Base-by-base conservation (phyloP, 495 filamentous ascomycete genomes). In the Neurospora sp. region DNA sequence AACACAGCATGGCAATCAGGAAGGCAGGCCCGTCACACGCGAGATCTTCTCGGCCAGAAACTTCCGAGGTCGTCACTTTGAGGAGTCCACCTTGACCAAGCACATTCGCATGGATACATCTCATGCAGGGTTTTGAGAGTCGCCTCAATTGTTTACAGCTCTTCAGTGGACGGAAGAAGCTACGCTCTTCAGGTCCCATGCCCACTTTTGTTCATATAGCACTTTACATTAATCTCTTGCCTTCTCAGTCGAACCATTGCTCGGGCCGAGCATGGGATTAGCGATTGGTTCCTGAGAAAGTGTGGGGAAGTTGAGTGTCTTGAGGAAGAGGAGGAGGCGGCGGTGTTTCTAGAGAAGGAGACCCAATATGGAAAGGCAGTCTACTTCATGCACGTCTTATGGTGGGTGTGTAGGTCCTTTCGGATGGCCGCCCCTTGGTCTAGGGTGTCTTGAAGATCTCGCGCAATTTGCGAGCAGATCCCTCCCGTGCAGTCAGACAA, bases 11-110 rank as follows among this genome's bases (percentile, higher is more conserved):
- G 40, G 82, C 79, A 84, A 85, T 85, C 80, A 82, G 83, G 83
- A 85, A 85, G 74, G 75, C 76, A 85, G 84, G 84, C 77, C 83
- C 84, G 83, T 76, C 69, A 75, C 73, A 74, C 75, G 78, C 81
- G 76, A 75, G 79, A 75, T 71, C 53, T 65, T 68, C 80, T 84
- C 84, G 84, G 83, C 79, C 82, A 76, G 74, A 75, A 80, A 75
- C 74, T 77, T 86, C 83, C 84, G 84, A 82, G 77, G 76, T 65
- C 31, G 3, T 35, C 27, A 18, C 53, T 65, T 35, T 65, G 27
- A 35, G 53, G 14, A 65, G 53, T 65, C 27, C 53, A 14, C 12
- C 53, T 18, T 65, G 14, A 65, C 53, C 53, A 65, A 35, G 7
- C 10, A 65, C 27, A 61, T 61, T 27, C 27, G 53, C 27, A 31